These are phyloP conservation scores for Colletotrichum tofieldiae DNA, from an alignment of 2,329 filamentous ascomycete genomes.

Conservation along the genomic window DNA sequence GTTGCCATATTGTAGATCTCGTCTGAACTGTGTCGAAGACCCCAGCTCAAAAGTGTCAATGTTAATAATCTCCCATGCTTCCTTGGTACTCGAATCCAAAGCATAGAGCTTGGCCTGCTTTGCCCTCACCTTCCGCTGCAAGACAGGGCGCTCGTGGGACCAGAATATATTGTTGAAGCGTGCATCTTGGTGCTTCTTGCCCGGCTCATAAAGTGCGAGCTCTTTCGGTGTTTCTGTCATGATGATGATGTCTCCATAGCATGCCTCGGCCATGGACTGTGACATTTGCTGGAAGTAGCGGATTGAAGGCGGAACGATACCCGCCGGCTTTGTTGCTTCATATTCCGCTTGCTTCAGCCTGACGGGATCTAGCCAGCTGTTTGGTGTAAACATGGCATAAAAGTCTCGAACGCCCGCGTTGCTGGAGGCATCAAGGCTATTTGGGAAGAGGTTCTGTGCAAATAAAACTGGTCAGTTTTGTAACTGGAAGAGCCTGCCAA, in stretches of 20 bases:
- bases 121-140: conserved; percentile 5
- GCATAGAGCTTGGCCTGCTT: conserved; percentile 10
- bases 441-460: conserved; percentile 5
- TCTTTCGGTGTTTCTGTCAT: conserved; percentile 22
- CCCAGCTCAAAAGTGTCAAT: conserved; percentile 21
- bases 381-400: conserved; percentile 23
- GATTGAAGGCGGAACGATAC: conserved; percentile 13
- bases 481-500: neutral
- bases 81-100: conserved; percentile 14
- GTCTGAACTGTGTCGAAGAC: neutral
- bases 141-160: conserved; percentile 22
- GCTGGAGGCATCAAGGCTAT: conserved; percentile 6
- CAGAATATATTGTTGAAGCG: conserved; percentile 20
- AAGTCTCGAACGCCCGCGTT: conserved; percentile 6
- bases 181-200: conserved; percentile 11
- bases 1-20: conserved; percentile 16
- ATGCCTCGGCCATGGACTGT: conserved; percentile 19
- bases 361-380: conserved; percentile 13
- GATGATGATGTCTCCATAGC: conserved; percentile 23
- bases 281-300: conserved; percentile 24
- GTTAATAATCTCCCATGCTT: conserved; percentile 12
- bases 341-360: conserved; percentile 13
- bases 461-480: neutral
- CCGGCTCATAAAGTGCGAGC: conserved; percentile 24
- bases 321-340: conserved; percentile 4